Conservation (phyloP, 495 filamentous ascomycete genomes). For the Tetracladium setigerum region DNA sequence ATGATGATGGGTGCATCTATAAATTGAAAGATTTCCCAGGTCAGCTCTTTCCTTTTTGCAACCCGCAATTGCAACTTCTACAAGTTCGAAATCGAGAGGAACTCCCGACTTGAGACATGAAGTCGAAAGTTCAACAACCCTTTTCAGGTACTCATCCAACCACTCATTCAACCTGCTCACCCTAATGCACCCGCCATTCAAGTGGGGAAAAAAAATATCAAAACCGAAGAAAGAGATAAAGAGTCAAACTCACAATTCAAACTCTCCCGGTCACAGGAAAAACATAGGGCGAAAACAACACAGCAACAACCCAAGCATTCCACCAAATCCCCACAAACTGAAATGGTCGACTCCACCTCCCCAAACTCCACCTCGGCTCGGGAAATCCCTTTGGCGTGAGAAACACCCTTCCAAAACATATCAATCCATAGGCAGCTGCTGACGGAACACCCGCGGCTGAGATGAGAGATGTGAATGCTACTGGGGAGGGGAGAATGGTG, state of each 20-base stretch:
- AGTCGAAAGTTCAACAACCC: too few species aligned
- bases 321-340: conserved; percentile 41
- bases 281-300: conserved; percentile 39
- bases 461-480: conserved; percentile 27
- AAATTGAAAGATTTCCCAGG: too few species aligned
- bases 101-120: too few species aligned
- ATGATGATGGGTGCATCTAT: conserved; percentile 43
- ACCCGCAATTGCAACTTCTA: too few species aligned
- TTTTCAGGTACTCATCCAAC: too few species aligned
- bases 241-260: conserved; percentile 34
- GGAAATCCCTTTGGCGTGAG: conserved; percentile 15
- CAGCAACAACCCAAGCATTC: conserved; percentile 43
- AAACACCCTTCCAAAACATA: conserved; percentile 28
- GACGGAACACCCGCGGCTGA: conserved; percentile 31
- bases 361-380: conserved; percentile 1
- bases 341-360: conserved; percentile 33
- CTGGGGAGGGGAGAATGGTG: conserved; percentile 30
- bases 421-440: conserved; percentile 29
- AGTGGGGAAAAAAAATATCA: not conserved
- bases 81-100: too few species aligned
- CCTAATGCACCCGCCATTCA: too few species aligned
- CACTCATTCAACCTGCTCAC: too few species aligned
- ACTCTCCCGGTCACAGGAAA: conserved; percentile 36
- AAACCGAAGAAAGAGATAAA: not conserved
- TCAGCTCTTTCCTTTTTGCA: too few species aligned